Conservation (phyloP, 352 stramenopile genomes). For the Pythium angustatum region DNA sequence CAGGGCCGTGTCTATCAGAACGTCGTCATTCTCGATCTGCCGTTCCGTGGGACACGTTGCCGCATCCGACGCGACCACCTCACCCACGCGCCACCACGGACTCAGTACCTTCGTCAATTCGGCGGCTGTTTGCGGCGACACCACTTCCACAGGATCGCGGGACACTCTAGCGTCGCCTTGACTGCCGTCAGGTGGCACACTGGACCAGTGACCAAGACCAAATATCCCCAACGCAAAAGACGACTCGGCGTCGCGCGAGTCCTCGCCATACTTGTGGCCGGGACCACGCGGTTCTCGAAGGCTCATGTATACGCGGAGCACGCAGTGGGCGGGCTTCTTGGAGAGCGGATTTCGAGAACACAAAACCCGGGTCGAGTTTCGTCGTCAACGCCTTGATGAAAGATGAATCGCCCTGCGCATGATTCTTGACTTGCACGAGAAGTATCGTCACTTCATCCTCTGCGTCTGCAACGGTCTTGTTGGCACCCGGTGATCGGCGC, state of each 20-base stretch:
- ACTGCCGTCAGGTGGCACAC: background rate
- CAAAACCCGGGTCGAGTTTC: background rate
- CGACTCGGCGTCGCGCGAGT: background rate
- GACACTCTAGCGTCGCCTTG: background rate
- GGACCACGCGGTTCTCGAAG: background rate
- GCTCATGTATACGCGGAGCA: background rate
- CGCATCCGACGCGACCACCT: background rate
- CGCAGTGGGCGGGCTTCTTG: background rate
- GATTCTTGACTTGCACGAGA: slow-evolving; percentile 22
- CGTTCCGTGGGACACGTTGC: background rate
- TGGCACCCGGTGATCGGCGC: background rate
- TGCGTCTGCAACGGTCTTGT: background rate
- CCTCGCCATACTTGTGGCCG: background rate
- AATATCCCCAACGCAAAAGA: background rate
- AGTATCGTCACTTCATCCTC: slow-evolving; percentile 20
- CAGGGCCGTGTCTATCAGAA: background rate
- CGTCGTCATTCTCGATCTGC: background rate
- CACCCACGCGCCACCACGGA: background rate
- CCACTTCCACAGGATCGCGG: background rate
- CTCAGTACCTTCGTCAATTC: background rate
- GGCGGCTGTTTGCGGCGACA: background rate
- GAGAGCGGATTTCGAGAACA: background rate
- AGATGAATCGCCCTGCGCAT: background rate
- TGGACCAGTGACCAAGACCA: background rate
- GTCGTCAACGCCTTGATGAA: background rate